phyloP scores from a whole-genome alignment of 2,329 filamentous ascomycete genomes.

The Aotearoamyces nothofagi region DNA sequence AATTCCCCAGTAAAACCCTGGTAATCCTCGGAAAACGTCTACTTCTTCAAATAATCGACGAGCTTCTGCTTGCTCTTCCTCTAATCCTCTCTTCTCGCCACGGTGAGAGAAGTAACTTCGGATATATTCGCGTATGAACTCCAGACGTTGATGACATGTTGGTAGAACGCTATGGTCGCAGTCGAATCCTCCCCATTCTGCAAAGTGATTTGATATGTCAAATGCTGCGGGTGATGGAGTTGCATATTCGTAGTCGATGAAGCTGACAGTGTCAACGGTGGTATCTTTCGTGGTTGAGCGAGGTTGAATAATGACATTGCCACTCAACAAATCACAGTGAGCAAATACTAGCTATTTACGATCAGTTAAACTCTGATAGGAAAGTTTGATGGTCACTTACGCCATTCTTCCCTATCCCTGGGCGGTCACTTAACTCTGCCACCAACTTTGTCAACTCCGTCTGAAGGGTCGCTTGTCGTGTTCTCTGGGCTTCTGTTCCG shows the following conservation, averaged over 20 bases:
- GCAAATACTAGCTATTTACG: constrained; percentile 63
- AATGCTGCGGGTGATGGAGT: constrained; percentile 90
- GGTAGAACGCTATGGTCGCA: constrained; percentile 81
- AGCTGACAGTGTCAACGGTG: constrained; percentile 45
- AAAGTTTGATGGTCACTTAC: constrained; percentile 31
- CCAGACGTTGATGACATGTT: constrained; percentile 56
- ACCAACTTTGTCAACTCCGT: constrained; percentile 59
- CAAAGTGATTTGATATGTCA: constrained; percentile 95
- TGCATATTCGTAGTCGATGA: constrained; percentile 98
- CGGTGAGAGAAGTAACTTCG: constrained; percentile 50
- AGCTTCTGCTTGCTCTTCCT: constrained; percentile 44
- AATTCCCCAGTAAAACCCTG: constrained; percentile 83
- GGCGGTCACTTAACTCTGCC: constrained; percentile 56
- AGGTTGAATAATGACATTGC: constrained; percentile 81
- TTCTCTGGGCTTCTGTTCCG: constrained; percentile 50
- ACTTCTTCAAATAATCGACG: constrained; percentile 64
- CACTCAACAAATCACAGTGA: constrained; percentile 90
- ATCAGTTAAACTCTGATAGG: constrained; percentile 8
- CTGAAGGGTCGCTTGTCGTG: constrained; percentile 54
- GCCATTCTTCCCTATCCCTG: constrained; percentile 60
- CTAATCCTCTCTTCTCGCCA: constrained; percentile 21
- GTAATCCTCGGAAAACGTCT: constrained; percentile 74
- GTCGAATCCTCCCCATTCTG: constrained; percentile 94
- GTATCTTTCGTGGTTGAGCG: constrained; percentile 17
- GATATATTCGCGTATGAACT: constrained; percentile 77